Evolutionary conservation across 2,329 filamentous ascomycete species (phyloP), one percentile per base, ranked within the genome.

Genomic region (Cercospora canescens): DNA sequence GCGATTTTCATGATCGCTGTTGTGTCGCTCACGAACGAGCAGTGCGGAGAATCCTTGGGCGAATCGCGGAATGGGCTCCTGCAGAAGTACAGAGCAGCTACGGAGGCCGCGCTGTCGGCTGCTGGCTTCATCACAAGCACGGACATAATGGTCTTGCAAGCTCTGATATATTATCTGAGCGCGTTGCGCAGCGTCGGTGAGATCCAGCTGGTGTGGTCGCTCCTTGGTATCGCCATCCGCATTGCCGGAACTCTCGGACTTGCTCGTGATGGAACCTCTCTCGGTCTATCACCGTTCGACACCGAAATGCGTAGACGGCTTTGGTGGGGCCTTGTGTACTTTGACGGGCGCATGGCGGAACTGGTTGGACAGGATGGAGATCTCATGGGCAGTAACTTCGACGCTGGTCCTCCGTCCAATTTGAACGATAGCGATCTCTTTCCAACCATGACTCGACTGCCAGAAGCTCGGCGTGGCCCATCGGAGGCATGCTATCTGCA

Each of bases 311-410:
- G 76, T 3, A 63, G 75, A 39, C 72, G 76, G 3, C 63, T 78
- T 8, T 78, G 74, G 75, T 78, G 76, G 75, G 73, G 69, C 4
- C 66, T 93, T 16, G 83, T 89, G 1, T 81, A 87, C 28, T 89
- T 91, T 69, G 91, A 93, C 75, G 83, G 85, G 66, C 88, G 90
- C 24, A 85, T 91, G 39, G 85, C 88, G 64, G 90, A 92, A 75
- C 85, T 92, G 3, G 70, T 73, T 5, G 72, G 72, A 6, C 71
- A 73, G 58, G 69, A 71, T 35, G 70, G 69, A 14, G 71, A 73
- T 61, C 66, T 72, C 11, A 72, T 73, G 65, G 66, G 67, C 32
- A 71, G 71, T 57, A 69, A 69, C 41, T 70, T 71, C 58, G 70
- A 72, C n/a, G 70, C 71, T 21, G 63, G 63, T 14, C 64, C 68